These are phyloP conservation scores for Candida broadrunensis DNA, from an alignment of 805 yeast species.

Conservation along the genomic window DNA sequence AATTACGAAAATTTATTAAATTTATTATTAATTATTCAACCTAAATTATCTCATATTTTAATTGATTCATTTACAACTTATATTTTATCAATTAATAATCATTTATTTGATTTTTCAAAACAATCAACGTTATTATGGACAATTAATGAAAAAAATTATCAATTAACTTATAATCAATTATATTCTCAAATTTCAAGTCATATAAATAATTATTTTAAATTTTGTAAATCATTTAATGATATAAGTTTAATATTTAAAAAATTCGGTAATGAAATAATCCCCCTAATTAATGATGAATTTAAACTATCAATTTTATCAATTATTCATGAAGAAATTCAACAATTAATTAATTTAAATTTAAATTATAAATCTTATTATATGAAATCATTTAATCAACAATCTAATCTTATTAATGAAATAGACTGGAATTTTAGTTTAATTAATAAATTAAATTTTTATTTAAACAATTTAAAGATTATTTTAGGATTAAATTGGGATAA, in stretches of 20 bases:
- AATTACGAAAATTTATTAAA: constrained; percentile 50
- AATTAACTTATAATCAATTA: constrained; percentile 14
- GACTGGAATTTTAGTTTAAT: constrained; percentile 16
- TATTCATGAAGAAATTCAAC: constrained; percentile 25
- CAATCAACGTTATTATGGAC: constrained; percentile 29
- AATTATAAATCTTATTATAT: constrained; percentile 2
- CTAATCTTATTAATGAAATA: constrained; percentile 5
- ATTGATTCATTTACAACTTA: constrained; percentile 26
- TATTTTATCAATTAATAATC: constrained; percentile 22
- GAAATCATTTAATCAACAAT: neutral
- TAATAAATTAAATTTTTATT: constrained; percentile 22
- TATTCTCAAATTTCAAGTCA: constrained; percentile 18
- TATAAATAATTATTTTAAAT: constrained; percentile 22
- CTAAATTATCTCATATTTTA: constrained; percentile 6
- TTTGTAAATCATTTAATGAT: constrained; percentile 25
- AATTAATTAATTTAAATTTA: constrained; percentile 12
- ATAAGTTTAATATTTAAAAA: constrained; percentile 21
- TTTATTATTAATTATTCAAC: constrained; percentile 10
- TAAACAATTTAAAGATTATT: constrained; percentile 15
- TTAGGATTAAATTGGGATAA: constrained; percentile 37
- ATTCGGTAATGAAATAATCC: constrained; percentile 13
- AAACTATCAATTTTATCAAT: constrained; percentile 27
- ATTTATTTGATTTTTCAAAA: constrained; percentile 30
- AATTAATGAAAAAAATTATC: constrained; percentile 24
- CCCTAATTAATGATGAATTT: constrained; percentile 33